These are phyloP conservation scores for Didymosphaeria variabile DNA, from an alignment of 2,329 filamentous ascomycete genomes.

Conservation along the genomic window DNA sequence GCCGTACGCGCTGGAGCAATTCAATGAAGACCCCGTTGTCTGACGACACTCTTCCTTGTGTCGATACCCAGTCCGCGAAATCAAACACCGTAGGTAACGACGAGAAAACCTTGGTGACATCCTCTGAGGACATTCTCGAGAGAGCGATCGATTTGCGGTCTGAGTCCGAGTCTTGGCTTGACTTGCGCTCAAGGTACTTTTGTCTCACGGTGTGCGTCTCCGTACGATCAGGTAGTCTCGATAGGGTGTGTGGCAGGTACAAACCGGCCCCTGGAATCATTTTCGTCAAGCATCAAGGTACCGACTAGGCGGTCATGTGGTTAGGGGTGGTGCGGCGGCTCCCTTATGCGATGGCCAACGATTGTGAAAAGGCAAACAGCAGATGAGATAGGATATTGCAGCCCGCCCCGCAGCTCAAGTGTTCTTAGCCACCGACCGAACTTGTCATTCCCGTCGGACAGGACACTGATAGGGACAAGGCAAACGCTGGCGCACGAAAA, in stretches of 20 bases:
- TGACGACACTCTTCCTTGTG: conserved; percentile 31
- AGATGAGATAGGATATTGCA: conserved; percentile 10
- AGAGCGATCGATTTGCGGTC: conserved; percentile 19
- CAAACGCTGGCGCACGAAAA: not conserved
- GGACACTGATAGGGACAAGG: conserved; percentile 5
- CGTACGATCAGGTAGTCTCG: conserved; percentile 9
- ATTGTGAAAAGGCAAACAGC: conserved; percentile 5
- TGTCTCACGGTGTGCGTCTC: conserved; percentile 8
- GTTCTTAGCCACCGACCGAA: not conserved
- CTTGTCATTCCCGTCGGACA: not conserved
- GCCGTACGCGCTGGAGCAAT: conserved; percentile 38
- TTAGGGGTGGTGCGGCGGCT: not conserved
- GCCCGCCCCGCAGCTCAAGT: conserved; percentile 3
- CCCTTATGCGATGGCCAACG: not conserved
- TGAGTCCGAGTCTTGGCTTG: conserved; percentile 19
- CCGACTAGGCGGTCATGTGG: not conserved
- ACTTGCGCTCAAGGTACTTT: conserved; percentile 26
- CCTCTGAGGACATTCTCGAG: conserved; percentile 18
- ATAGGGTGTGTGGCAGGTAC: conserved; percentile 31
- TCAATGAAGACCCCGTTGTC: conserved; percentile 36
- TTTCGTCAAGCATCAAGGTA: conserved; percentile 2
- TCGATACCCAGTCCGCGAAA: conserved; percentile 38
- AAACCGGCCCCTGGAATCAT: conserved; percentile 27
- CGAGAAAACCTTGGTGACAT: conserved; percentile 23
- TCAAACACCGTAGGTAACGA: conserved; percentile 37